Base-by-base conservation (phyloP, 495 filamentous ascomycete genomes). In the Acidomyces sp. region DNA sequence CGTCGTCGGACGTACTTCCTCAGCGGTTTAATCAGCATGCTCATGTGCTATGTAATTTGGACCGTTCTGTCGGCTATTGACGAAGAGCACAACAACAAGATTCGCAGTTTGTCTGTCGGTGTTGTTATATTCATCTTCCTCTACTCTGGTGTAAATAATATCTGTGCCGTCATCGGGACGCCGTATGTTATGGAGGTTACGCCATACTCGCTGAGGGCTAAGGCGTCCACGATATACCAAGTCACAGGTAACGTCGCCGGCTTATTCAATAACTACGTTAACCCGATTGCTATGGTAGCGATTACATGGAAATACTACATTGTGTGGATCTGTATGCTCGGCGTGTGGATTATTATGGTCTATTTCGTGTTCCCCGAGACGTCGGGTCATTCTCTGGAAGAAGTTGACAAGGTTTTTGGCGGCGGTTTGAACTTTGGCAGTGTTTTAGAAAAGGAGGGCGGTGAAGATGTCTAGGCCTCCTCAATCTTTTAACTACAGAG, bases 191-290 rank as follows among this genome's bases (percentile, higher is more conserved):
- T 37, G 7, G 46, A 50, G 20, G 35, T 50, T 11, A 45, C 40
- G 22, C 46, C 46, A 5, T 44, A 34, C 28, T 29, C 29, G 22
- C 16, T 28, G 13, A 34, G 46, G 7, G 41, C 46, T 3, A 50
- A 45, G 35, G 46, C 41, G 13, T 19, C 36, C 3, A 40, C 16
- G 5, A 20, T 47, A 7, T 51, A 31, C 4, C 45, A 48, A 33
- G 22, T 28, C 4, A 41, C 42, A 23, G 20, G 30, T 11, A 37
- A 39, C 16, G 31, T 20, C 13, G 45, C 37, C 3, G 11, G 21
- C 11, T 21, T 56, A 45, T 49, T 61, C 48, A 46, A 48, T 17
- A 43, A 70, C 62, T 53, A 75, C 59, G 72, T 72, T 39, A 61
- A 61, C 29, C 58, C 58, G 4, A 51, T 59, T 9, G 58, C 34